Base-by-base conservation (phyloP, 208 protist species). In the Crithidia fasciculata region DNA sequence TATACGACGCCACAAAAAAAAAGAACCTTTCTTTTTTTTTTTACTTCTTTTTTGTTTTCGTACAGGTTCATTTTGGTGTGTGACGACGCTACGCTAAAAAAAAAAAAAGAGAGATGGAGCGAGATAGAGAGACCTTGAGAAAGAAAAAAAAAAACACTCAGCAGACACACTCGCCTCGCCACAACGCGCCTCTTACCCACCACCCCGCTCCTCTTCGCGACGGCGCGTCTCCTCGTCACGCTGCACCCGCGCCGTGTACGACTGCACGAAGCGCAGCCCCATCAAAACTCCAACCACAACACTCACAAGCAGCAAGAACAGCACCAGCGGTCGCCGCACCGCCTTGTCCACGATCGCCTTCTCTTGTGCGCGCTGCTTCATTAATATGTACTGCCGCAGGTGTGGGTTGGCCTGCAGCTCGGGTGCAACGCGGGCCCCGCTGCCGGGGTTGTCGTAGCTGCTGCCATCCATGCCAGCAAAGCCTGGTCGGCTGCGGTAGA, bases 401-500 rank as follows among this genome's bases (percentile, higher is more conserved):
- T 60, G 45, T 36, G 70, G 79, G 64, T 82, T 71, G 36, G 72
- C 28, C 13, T n/a, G 6, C 6, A 81, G 52, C 76, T 84, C 69
- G 15, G 72, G 69, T 7, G 69, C 69, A 15, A 64, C 81, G 5
- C 72, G 73, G 13, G 74, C 72, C 2, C 63, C 69, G 54, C 75
- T 82, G 18, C 1, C 52, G 5, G 72, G 59, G 69, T 69, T 76
- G 66, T 87, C 82, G 73, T 81, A 90, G 8, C 73, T 60, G 50
- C 76, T 78, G 66, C 82, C 82, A 44, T 85, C 79, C 64, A 90
- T 80, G 1, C 85, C 85, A 5, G 74, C 79, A 54, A 87, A 90
- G 40, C 62, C 57, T 8, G 72, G 78, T 0, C 65, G 76, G n/a
- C 43, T 66, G 8, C 71, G 44, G 57, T 85, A 83, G 7, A 68